Base-by-base conservation (phyloP, 1,139 yeast species). In the Arxiozyma heterogenica region DNA sequence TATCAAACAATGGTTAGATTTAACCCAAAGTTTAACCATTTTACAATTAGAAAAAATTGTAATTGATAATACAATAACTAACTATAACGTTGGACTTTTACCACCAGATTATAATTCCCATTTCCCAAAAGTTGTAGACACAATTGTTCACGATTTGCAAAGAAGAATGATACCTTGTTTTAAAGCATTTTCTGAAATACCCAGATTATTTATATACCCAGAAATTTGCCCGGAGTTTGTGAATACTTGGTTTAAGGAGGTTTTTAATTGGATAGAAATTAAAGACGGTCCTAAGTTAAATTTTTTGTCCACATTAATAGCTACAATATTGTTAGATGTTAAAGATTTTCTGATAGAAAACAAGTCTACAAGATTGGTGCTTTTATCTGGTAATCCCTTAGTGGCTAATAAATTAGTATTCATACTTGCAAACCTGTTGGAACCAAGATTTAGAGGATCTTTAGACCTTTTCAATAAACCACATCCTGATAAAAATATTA, bases 381-480 rank as follows among this genome's bases (percentile, higher is more conserved):
- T 81, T 5, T 75, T 80, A 78, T 81, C 86, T 0, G 80, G 82
- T 7, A 82, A 81, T 60, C 81, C 83, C 23, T 77, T 77, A 34
- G 83, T 81, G 11, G 84, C 86, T 0, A 82, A 81, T 60, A 81
- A 80, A 62, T 68, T 82, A 54, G 69, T 81, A 0, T 81, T 80
- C 55, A 78, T 82, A 11, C 59, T 82, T 18, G 75, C 80, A 54
- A 85, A 81, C 0, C 59, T 81, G 23, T 53, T 67, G 39, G 60
- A 59, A 50, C 70, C 68, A 15, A 61, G 63, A 39, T 64, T 55
- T 52, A 55, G 54, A 9, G 63, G 60, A 11, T 48, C 53, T 11
- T 48, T 60, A 17, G 47, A 48, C 12, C n/a, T 15, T 12, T 44
- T 46, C 12, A 41, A 27, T 30, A 41, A 12, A n/a, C 9, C n/a